Conservation (phyloP, 2,329 filamentous ascomycete species). For the Magnaporthiopsis rhizophila region DNA sequence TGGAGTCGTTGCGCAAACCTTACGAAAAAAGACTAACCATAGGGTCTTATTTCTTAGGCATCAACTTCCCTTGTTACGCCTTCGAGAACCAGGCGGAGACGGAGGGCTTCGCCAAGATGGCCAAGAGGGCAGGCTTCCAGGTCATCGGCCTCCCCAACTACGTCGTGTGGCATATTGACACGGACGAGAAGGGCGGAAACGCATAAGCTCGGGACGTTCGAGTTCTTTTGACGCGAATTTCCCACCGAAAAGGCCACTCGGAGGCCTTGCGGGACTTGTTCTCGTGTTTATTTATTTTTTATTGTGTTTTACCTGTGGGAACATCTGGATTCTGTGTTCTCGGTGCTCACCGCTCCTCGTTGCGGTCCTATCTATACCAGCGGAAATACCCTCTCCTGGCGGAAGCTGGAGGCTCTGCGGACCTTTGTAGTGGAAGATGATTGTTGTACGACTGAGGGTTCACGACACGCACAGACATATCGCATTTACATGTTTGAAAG, state of each 20-base stretch:
- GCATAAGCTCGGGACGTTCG: constrained; percentile 24
- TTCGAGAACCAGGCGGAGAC: constrained; percentile 99
- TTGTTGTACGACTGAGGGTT: constrained; percentile 7
- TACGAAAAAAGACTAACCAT: background rate
- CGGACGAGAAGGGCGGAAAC: constrained; percentile 88
- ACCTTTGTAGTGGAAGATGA: constrained; percentile 1
- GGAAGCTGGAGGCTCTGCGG: background rate
- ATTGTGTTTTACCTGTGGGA: background rate
- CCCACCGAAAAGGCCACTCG: too few relatives aligned
- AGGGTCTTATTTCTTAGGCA: constrained; percentile 47
- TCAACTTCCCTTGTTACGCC: constrained; percentile 94
- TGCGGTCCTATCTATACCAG: background rate
- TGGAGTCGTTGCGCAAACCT: too few relatives aligned
- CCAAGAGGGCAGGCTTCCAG: constrained; percentile 86
- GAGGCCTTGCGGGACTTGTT: background rate
- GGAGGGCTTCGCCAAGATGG: constrained; percentile 98
- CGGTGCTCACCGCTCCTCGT: background rate
- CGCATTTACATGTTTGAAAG: constrained; percentile 8
- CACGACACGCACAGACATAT: constrained; percentile 6
- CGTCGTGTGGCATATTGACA: constrained; percentile 98
- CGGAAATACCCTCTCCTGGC: background rate
- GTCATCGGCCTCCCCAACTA: constrained; percentile 94
- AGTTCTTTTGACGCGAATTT: background rate
- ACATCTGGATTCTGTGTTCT: background rate
- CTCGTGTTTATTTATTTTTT: background rate